Evolutionary conservation across 2,329 filamentous ascomycete genomes (phyloP).

Genomic region (Diatrype stigma): DNA sequence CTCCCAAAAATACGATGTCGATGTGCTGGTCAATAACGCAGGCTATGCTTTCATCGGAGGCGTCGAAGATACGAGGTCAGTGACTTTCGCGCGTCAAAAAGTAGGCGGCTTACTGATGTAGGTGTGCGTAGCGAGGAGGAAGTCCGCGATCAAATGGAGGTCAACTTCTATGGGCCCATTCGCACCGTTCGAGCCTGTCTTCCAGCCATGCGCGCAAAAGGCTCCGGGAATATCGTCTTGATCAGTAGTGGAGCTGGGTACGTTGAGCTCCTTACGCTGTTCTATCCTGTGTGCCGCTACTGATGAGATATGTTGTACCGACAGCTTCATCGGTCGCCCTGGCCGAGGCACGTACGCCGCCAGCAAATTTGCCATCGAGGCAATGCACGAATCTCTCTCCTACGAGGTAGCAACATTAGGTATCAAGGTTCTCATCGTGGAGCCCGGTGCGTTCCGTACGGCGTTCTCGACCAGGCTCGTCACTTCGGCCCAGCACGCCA

Average conservation of each 20-base stretch:
- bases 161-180: slow-evolving; percentile 50
- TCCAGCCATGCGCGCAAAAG: slow-evolving; percentile 8
- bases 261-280: not conserved
- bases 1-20: slow-evolving; percentile 3
- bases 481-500: slow-evolving; percentile 2
- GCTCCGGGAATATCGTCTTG: slow-evolving; percentile 10
- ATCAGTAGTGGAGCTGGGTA: slow-evolving; percentile 16
- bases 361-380: slow-evolving; percentile 17
- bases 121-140: slow-evolving; percentile 25
- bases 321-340: slow-evolving; percentile 13
- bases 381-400: slow-evolving; percentile 9
- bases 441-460: slow-evolving; percentile 13
- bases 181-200: slow-evolving; percentile 40
- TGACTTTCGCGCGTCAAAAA: not conserved
- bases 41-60: slow-evolving; percentile 25
- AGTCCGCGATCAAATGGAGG: slow-evolving; percentile 38
- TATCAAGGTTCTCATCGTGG: slow-evolving; percentile 15
- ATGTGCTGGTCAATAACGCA: slow-evolving; percentile 16
- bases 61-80: slow-evolving; percentile 24
- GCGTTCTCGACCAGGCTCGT: slow-evolving; percentile 6
- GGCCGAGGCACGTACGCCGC: slow-evolving; percentile 11
- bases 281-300: not conserved
- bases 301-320: not conserved
- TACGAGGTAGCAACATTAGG: slow-evolving; percentile 9
- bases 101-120: not conserved